phyloP scores from a whole-genome alignment of 176 grass and related monocot species.

The Metroxylon sagu region DNA sequence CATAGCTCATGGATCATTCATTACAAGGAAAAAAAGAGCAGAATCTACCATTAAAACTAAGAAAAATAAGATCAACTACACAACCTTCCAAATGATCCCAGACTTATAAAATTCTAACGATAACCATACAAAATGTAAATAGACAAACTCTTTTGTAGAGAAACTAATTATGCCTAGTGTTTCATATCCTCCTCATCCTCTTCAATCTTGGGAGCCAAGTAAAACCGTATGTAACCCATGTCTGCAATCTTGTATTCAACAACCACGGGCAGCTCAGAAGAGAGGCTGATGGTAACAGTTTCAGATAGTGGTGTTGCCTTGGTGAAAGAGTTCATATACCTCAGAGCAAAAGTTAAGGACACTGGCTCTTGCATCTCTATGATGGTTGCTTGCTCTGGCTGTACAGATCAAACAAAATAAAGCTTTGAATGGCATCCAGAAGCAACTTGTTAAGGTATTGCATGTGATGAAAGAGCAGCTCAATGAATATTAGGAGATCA shows the following conservation, averaged over 20 bases:
- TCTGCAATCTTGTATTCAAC: conserved; percentile 93
- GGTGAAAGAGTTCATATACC: conserved; percentile 95
- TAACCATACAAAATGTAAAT: too few relatives aligned
- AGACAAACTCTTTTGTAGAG: too few relatives aligned
- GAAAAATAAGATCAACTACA: too few relatives aligned
- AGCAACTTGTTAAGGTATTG: too few relatives aligned
- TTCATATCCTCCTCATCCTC: conserved; percentile 83
- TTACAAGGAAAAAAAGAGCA: too few relatives aligned
- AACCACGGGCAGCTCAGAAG: conserved; percentile 73
- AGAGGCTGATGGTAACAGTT: conserved; percentile 69
- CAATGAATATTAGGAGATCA: too few relatives aligned
- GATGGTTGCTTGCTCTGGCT: conserved; percentile 69
- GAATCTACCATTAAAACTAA: too few relatives aligned
- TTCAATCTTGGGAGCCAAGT: conserved; percentile 84
- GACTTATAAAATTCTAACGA: too few relatives aligned
- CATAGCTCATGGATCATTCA: too few relatives aligned
- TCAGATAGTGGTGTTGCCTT: conserved; percentile 75
- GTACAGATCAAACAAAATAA: conserved; percentile 9
- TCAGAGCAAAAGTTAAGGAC: conserved; percentile 76
- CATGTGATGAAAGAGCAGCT: too few relatives aligned
- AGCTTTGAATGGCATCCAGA: too few relatives aligned
- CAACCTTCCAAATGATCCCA: too few relatives aligned
- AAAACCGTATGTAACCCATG: conserved; percentile 84
- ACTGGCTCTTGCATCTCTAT: conserved; percentile 94
- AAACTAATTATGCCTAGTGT: conserved; percentile 17